phyloP scores from a whole-genome alignment of 2,329 filamentous ascomycete genomes.

The Cladosporium halotolerans region DNA sequence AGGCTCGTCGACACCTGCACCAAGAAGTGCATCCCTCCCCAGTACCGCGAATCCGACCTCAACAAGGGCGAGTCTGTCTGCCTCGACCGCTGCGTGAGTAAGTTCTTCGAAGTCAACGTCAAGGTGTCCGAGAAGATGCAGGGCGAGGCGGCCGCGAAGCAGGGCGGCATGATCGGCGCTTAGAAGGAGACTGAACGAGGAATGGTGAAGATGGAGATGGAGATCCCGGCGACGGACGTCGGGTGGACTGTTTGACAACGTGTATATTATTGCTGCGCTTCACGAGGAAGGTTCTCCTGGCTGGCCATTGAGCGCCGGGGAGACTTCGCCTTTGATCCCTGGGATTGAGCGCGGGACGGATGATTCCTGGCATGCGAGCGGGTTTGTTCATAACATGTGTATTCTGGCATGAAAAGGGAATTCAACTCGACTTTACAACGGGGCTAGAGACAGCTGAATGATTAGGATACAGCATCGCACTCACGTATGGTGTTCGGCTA shows the following conservation, averaged over 20 bases:
- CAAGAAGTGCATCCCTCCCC: slow-evolving; percentile 83
- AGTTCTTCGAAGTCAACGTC: slow-evolving; percentile 98
- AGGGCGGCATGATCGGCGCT: slow-evolving; percentile 39
- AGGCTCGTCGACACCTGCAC: slow-evolving; percentile 77
- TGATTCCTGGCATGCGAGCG: background rate
- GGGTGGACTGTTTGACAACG: slow-evolving; percentile 7
- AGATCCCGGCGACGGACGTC: background rate
- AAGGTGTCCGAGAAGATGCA: slow-evolving; percentile 98
- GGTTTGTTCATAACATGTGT: background rate
- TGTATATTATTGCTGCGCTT: slow-evolving; percentile 14
- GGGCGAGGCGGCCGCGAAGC: slow-evolving; percentile 66
- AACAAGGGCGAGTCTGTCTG: slow-evolving; percentile 99
- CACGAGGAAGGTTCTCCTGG: background rate
- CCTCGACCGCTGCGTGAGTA: slow-evolving; percentile 91
- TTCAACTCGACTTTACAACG: background rate
- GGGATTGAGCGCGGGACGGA: background rate
- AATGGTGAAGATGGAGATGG: background rate
- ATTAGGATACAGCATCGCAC: background rate
- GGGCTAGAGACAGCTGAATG: background rate
- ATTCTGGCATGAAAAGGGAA: slow-evolving; percentile 6
- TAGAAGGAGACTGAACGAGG: slow-evolving; percentile 5
- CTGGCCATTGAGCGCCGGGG: too few relatives aligned
- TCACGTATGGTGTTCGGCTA: background rate
- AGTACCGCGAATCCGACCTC: slow-evolving; percentile 92
- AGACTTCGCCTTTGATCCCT: background rate